Percentiles rank a stretch among this genome's conserved stretches.
These are phyloP conservation scores for Vitis hybrid DNA, from an alignment of 177 flowering plant genomes.

Conservation along the genomic window DNA sequence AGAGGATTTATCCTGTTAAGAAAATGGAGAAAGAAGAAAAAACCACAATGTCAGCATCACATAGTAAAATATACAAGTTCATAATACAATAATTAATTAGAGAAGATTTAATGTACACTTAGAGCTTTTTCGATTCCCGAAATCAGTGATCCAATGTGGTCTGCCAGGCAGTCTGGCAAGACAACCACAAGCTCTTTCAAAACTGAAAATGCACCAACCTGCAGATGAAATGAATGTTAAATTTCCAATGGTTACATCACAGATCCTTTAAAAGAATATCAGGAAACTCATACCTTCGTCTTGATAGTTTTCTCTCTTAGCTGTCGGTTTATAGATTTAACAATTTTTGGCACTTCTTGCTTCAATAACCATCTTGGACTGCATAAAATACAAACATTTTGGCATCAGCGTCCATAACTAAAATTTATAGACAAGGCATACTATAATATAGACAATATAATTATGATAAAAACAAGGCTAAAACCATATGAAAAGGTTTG, in stretches of 20 bases:
- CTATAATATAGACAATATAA: too few relatives aligned
- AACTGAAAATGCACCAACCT: conserved; percentile 98
- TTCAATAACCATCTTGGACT: conserved; percentile 94
- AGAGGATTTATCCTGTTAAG: conserved; percentile 77
- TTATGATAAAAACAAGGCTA: too few relatives aligned
- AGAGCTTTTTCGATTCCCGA: conserved; percentile 95
- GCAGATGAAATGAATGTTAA: conserved; percentile 19
- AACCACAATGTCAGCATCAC: conserved; percentile 3
- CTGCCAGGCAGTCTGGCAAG: conserved; percentile 93
- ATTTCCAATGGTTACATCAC: neutral
- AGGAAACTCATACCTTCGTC: conserved; percentile 66
- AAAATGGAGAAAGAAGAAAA: neutral
- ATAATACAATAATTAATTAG: neutral
- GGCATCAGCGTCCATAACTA: conserved; percentile 4
- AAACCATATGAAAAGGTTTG: too few relatives aligned
- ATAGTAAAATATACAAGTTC: neutral
- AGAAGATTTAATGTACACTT: conserved; percentile 51
- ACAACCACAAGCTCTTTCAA: conserved; percentile 94
- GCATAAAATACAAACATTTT: conserved; percentile 29
- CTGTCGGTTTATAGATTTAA: conserved; percentile 87
- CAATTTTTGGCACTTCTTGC: conserved; percentile 92
- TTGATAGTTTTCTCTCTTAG: conserved; percentile 93
- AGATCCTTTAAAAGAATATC: neutral
- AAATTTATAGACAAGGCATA: too few relatives aligned
- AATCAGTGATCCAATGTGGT: conserved; percentile 89